Evolutionary conservation across 225 moss, liverwort and hornwort genomes (phyloP).

Genomic region (Polytrichum formosum): DNA sequence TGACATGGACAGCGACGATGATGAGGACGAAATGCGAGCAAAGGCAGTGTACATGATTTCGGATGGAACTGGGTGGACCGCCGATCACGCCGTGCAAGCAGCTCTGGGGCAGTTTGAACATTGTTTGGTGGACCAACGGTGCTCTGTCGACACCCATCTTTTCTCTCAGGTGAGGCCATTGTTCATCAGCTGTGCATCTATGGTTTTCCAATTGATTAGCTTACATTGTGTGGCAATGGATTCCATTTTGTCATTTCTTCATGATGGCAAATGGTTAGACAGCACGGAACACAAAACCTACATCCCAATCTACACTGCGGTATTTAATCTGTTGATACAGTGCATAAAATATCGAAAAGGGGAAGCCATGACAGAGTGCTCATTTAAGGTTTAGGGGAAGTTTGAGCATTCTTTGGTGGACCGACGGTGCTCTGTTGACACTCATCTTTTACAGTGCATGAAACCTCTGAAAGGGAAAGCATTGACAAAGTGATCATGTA

Average conservation of each 20-base stretch:
- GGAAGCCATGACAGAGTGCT: too few species aligned
- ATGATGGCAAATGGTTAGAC: too few species aligned
- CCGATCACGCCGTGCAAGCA: slow-evolving; percentile 84
- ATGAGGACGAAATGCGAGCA: slow-evolving; percentile 29
- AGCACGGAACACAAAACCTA: too few species aligned
- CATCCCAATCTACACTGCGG: too few species aligned
- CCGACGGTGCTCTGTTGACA: slow-evolving; percentile 73
- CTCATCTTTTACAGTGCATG: slow-evolving; percentile 46
- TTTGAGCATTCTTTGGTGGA: slow-evolving; percentile 96
- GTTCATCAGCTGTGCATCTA: not conserved
- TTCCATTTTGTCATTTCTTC: too few species aligned
- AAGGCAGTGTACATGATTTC: slow-evolving; percentile 81
- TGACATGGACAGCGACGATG: slow-evolving; percentile 32
- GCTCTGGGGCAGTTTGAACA: slow-evolving; percentile 93
- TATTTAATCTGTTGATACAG: too few species aligned
- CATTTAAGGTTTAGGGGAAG: slow-evolving; percentile 32
- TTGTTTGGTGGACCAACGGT: slow-evolving; percentile 85
- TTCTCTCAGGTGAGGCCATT: slow-evolving; percentile 69
- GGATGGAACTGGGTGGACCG: slow-evolving; percentile 95
- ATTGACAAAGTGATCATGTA: too few species aligned
- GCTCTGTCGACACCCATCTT: slow-evolving; percentile 83
- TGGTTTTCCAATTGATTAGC: too few species aligned
- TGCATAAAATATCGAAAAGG: too few species aligned
- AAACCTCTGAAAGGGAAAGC: too few species aligned
- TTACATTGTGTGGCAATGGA: too few species aligned